Evolutionary conservation across 2,329 filamentous ascomycete genomes (phyloP).

Genomic region (Cladobotryum mycophilum): DNA sequence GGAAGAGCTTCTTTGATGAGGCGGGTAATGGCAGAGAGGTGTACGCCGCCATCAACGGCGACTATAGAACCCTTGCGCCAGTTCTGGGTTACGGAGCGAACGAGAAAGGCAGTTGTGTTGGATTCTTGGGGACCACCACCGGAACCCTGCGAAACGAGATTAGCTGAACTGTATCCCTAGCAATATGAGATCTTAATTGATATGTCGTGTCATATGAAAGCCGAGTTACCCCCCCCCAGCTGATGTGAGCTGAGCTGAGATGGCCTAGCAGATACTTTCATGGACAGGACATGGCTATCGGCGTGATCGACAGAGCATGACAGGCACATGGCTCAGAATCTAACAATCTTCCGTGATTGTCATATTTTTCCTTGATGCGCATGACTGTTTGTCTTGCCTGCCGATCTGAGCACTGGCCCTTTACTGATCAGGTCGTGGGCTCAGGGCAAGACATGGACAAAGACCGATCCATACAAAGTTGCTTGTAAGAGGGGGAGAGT

Average conservation of each 20-base stretch:
- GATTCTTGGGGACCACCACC: conserved; percentile 87
- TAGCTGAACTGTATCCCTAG: conserved; percentile 13
- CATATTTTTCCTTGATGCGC: no score
- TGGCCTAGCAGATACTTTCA: conserved; percentile 2
- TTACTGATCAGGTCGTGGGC: no score
- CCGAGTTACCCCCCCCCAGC: not conserved
- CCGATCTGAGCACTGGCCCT: no score
- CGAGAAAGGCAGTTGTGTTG: conserved; percentile 82
- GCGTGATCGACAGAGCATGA: not conserved
- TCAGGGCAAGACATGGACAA: no score
- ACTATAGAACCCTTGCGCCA: conserved; percentile 81
- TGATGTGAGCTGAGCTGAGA: not conserved
- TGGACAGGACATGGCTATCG: conserved; percentile 3
- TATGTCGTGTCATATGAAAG: conserved; percentile 2
- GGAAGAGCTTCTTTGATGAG: conserved; percentile 59
- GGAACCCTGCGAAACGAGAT: conserved; percentile 57
- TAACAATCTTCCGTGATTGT: no score
- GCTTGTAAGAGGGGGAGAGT: no score
- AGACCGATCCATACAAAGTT: no score
- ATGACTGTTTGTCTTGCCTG: no score
- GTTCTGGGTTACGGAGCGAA: conserved; percentile 69
- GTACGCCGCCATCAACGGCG: conserved; percentile 89
- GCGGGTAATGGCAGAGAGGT: conserved; percentile 76
- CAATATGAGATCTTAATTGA: not conserved
- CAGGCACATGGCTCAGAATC: no score